Evolutionary conservation across 148 eudicot species (phyloP), one percentile per base, ranked within the genome.

Genomic region (Dianthus caryophyllus): DNA sequence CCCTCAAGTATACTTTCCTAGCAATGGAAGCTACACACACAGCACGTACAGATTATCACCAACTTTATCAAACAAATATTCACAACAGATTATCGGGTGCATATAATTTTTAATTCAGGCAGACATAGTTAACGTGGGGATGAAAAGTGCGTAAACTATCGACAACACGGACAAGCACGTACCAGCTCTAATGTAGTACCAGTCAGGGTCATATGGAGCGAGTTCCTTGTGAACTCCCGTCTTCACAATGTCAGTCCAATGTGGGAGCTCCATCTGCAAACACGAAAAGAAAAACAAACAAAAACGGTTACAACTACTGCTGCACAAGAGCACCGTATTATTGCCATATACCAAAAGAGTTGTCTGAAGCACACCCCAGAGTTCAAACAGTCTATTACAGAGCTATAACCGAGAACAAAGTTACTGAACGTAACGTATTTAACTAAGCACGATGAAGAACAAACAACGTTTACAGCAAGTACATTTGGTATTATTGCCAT

Each of bases 1-100:
- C 95, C 73, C 97, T 85, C 61, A 85, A 55, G 73, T 90, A 90
- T 60, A 90, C 78, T 70, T 90, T 90, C 81, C 97, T 85, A 25
- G 94, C 96, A 84, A 87, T 90, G 25, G 96, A 90, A 57, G 96
- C 94, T 87, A 69, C 51, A 53, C 49, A 31, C n/a, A 10, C 39
- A 11, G 24, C 17, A 31, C 12, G 64, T 33, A 7, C 44, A 41
- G 44, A 41, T 6, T 6, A 41, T 41, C 5, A 41, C 5, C 44
- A 41, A 41, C 8, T 41, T 6, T 4, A 41, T 9, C 44, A 5
- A 41, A 33, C 38, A 33, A 33, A 33, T 2, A 33, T 33, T 33
- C 38, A 33, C 4, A 33, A 33, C 38, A 33, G 38, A 33, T 7
- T 2, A 2, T 33, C 38, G 38, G 38, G 38, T n/a, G n/a, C n/a